These are phyloP conservation scores for Choricystis sp. DNA, from an alignment of 139 green algal genomes.

Conservation along the genomic window DNA sequence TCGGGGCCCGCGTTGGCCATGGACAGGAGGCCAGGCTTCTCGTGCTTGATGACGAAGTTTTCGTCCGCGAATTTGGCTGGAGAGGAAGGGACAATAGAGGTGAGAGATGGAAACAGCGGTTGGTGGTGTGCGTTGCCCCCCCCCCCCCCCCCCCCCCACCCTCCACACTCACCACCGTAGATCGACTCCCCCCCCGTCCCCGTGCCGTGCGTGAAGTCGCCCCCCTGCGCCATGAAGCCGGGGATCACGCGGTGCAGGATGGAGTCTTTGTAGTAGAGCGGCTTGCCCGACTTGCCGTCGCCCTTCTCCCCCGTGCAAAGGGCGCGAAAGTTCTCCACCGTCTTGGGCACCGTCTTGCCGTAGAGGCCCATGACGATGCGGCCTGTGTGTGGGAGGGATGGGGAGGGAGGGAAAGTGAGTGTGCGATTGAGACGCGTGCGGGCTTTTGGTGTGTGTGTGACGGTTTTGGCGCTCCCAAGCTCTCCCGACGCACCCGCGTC, in stretches of 20 bases:
- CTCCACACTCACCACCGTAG: constrained; percentile 64
- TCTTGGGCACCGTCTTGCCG: constrained; percentile 66
- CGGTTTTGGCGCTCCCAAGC: neutral
- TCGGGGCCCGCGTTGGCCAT: constrained; percentile 57
- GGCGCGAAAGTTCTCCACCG: constrained; percentile 68
- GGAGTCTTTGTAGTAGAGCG: neutral
- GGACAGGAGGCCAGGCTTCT: constrained; percentile 44
- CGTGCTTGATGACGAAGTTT: constrained; percentile 74
- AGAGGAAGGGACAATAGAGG: neutral
- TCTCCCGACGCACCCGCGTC: constrained; percentile 3
- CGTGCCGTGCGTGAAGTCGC: constrained; percentile 66
- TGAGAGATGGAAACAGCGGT: neutral
- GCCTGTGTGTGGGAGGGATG: constrained; percentile 17
- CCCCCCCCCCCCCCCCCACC: neutral
- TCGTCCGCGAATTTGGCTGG: constrained; percentile 38
- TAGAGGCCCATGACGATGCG: constrained; percentile 72
- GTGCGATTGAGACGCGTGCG: neutral
- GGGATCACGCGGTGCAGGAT: constrained; percentile 47
- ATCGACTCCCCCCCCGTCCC: constrained; percentile 79
- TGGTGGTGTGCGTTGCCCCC: neutral
- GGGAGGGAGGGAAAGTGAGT: neutral
- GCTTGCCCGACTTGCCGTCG: neutral
- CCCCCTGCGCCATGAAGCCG: constrained; percentile 81
- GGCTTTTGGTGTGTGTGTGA: neutral
- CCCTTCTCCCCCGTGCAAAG: constrained; percentile 26